Percentiles rank a stretch among this genome's conserved stretches.
phyloP scores from a whole-genome alignment of 352 stramenopile genomes.

The Phytopythium oedochilum region DNA sequence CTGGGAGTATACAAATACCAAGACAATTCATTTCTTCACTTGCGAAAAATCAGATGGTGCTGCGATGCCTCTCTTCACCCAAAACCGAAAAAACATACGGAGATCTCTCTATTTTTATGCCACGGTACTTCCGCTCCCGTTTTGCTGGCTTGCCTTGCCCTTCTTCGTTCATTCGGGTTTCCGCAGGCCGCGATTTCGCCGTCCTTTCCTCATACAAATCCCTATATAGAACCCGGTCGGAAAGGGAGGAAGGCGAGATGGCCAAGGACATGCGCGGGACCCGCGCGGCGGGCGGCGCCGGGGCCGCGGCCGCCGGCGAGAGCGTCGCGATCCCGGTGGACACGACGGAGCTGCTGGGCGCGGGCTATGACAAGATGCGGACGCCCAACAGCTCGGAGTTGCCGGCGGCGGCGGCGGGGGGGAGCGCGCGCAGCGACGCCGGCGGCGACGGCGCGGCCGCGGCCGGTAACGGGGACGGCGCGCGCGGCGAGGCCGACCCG shows the following conservation, averaged over 20 bases:
- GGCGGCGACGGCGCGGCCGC: slow-evolving; percentile 4
- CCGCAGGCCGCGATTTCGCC: no score
- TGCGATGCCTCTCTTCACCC: neutral
- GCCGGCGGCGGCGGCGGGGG: slow-evolving; percentile 8
- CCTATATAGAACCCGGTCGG: neutral
- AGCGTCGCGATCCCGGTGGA: slow-evolving; percentile 29
- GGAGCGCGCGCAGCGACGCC: slow-evolving; percentile 2
- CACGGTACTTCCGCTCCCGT: neutral
- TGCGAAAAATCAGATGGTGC: neutral
- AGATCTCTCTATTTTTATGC: slow-evolving; percentile 4
- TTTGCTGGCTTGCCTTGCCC: no score
- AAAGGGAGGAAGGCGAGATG: slow-evolving; percentile 8
- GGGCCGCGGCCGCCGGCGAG: slow-evolving; percentile 11
- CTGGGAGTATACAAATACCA: no score
- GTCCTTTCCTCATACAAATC: slow-evolving; percentile 2
- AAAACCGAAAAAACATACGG: neutral
- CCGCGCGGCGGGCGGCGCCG: slow-evolving; percentile 3
- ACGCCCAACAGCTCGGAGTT: slow-evolving; percentile 38
- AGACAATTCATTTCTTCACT: neutral
- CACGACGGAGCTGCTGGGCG: slow-evolving; percentile 25
- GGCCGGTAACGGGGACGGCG: neutral
- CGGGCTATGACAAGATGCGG: slow-evolving; percentile 58
- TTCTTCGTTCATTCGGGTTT: neutral
- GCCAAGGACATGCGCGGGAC: slow-evolving; percentile 12
- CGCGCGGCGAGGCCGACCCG: slow-evolving; percentile 7